Evolutionary conservation across 768 basidiomycete genomes (phyloP).

Genomic region (Terana coerulea): DNA sequence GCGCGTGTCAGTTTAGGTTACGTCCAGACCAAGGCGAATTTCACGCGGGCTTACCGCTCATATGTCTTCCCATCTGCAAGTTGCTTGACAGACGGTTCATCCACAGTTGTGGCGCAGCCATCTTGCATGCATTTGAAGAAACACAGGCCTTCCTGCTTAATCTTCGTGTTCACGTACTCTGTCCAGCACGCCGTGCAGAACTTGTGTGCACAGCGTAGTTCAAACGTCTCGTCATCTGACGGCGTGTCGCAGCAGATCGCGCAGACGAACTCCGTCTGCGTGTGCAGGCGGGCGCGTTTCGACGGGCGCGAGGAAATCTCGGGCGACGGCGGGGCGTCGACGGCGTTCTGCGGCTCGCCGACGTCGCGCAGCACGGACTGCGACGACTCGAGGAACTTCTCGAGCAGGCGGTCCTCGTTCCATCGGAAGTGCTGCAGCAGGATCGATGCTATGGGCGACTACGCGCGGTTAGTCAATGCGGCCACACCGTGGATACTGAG

Average conservation of each 20-base stretch:
- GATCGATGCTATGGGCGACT: slow-evolving; percentile 71
- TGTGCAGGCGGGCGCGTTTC: slow-evolving; percentile 23
- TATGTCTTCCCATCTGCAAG: slow-evolving; percentile 43
- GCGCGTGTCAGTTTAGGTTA: background rate
- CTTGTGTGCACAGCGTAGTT: slow-evolving; percentile 76
- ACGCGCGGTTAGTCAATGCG: background rate
- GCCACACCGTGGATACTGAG: background rate
- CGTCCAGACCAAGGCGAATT: background rate
- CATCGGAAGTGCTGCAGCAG: slow-evolving; percentile 83
- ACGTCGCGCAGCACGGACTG: slow-evolving; percentile 48
- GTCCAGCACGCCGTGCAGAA: slow-evolving; percentile 86
- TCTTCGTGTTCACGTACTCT: slow-evolving; percentile 72
- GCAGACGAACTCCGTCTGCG: slow-evolving; percentile 63
- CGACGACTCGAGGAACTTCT: slow-evolving; percentile 94
- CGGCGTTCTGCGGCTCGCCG: slow-evolving; percentile 26
- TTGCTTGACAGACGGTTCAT: slow-evolving; percentile 53
- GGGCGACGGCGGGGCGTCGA: slow-evolving; percentile 10
- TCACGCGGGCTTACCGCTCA: slow-evolving; percentile 13
- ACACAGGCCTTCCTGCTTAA: slow-evolving; percentile 77
- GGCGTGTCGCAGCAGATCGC: slow-evolving; percentile 86
- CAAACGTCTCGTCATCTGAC: slow-evolving; percentile 50
- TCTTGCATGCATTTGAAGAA: slow-evolving; percentile 78
- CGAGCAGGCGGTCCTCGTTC: slow-evolving; percentile 95
- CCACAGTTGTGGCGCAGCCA: slow-evolving; percentile 59
- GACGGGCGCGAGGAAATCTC: slow-evolving; percentile 18